Percentiles rank a stretch among this genome's conserved stretches.
Evolutionary conservation across 352 stramenopile genomes (phyloP).

Genomic region (Halophytophthora polymorphica): DNA sequence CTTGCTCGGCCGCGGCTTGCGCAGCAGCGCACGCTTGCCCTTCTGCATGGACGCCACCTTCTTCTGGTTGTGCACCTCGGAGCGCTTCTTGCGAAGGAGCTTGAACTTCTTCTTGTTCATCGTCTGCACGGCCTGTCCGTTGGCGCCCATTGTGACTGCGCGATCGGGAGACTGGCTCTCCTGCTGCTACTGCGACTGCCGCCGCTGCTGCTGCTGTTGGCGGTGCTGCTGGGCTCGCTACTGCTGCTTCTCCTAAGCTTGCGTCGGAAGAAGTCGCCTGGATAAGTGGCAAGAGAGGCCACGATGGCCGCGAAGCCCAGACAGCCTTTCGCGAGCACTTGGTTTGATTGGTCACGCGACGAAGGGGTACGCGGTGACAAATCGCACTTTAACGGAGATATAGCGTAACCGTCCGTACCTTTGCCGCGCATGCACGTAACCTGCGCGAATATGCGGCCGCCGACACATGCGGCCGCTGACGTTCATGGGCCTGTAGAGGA

Average conservation of each 20-base stretch:
- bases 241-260: constrained; percentile 3
- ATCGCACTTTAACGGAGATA: constrained; percentile 19
- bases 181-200: no score
- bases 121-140: constrained; percentile 62
- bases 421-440: constrained; percentile 3
- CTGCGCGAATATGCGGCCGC: background rate
- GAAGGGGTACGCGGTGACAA: constrained; percentile 23
- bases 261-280: constrained; percentile 1
- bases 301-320: no score
- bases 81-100: constrained; percentile 81
- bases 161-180: background rate
- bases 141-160: constrained; percentile 34
- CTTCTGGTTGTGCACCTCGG: constrained; percentile 73
- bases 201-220: constrained; percentile 2
- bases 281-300: constrained; percentile 14
- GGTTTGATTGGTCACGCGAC: constrained; percentile 24
- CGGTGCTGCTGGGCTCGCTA: background rate
- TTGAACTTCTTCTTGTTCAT: constrained; percentile 90
- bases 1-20: constrained; percentile 71
- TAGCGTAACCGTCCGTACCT: background rate
- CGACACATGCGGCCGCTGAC: no score
- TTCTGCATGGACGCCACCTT: constrained; percentile 66
- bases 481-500: no score
- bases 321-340: constrained; percentile 19
- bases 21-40: constrained; percentile 51